Evolutionary conservation across 2,329 filamentous ascomycete species (phyloP).

Genomic region (Cercospora brassicicola): DNA sequence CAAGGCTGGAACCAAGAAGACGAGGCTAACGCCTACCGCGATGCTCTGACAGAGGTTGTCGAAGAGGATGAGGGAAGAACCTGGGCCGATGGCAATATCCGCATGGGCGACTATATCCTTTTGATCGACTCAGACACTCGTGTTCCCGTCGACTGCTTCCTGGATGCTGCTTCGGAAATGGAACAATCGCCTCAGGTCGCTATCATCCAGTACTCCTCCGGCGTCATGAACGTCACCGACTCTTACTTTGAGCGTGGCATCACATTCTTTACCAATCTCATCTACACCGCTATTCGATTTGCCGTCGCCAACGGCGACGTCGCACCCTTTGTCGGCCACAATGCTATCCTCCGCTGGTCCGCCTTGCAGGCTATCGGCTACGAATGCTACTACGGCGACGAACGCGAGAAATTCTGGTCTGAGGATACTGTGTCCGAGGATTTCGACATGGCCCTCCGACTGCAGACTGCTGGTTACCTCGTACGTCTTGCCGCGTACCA

Average conservation of each 20-base stretch:
- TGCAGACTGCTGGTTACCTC: conserved; percentile 71
- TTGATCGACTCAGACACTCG: conserved; percentile 79
- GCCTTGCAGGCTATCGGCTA: conserved; percentile 74
- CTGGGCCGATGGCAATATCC: conserved; percentile 83
- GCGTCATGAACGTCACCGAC: conserved; percentile 75
- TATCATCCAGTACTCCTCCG: conserved; percentile 75
- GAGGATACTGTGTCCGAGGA: conserved; percentile 78
- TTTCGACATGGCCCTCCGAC: conserved; percentile 77
- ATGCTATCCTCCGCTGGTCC: conserved; percentile 72
- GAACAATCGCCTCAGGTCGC: conserved; percentile 75
- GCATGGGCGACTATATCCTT: conserved; percentile 79
- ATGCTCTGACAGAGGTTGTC: conserved; percentile 64
- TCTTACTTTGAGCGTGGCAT: conserved; percentile 58
- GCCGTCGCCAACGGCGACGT: conserved; percentile 76
- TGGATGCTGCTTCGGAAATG: conserved; percentile 80
- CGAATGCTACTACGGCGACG: conserved; percentile 62
- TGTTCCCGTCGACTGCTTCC: conserved; percentile 72
- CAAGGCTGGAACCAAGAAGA: conserved; percentile 67
- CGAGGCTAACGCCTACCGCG: conserved; percentile 66
- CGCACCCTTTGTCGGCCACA: conserved; percentile 78
- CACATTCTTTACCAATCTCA: conserved; percentile 58
- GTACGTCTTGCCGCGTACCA: conserved; percentile 72
- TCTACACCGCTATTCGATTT: conserved; percentile 75
- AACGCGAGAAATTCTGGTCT: conserved; percentile 75
- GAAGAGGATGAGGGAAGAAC: conserved; percentile 65